Evolutionary conservation across 257 asterid genomes (phyloP).

Genomic region (Solanum paucissectum): DNA sequence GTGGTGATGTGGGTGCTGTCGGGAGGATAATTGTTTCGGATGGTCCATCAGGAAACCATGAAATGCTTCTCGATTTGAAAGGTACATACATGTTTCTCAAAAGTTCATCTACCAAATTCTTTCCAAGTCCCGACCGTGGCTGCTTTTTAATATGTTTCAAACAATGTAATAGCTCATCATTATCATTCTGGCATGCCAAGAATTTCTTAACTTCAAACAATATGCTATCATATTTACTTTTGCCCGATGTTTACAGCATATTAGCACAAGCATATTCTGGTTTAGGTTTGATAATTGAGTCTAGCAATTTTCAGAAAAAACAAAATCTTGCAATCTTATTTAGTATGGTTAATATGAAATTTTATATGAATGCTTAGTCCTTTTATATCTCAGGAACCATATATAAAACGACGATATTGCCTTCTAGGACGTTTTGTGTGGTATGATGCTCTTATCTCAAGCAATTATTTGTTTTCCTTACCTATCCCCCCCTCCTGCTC

Average conservation of each 20-base stretch:
- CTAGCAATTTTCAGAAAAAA: background rate
- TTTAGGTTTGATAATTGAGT: background rate
- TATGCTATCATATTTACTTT: background rate
- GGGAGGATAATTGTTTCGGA: conserved; percentile 71
- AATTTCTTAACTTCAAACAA: background rate
- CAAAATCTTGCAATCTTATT: background rate
- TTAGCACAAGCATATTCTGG: background rate
- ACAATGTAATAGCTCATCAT: background rate
- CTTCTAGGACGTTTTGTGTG: conserved; percentile 95
- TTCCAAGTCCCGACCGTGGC: background rate
- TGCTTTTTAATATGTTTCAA: background rate
- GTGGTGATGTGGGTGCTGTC: conserved; percentile 90
- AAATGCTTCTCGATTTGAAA: conserved; percentile 82
- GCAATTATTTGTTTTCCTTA: background rate
- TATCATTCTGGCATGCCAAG: background rate
- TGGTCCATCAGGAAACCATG: conserved; percentile 45
- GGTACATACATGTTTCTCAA: conserved; percentile 30
- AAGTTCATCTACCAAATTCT: background rate
- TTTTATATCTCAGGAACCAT: conserved; percentile 52
- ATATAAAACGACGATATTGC: conserved; percentile 67
- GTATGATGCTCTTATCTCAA: conserved; percentile 21
- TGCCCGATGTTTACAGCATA: background rate
- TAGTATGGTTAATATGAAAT: background rate
- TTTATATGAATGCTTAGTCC: background rate
- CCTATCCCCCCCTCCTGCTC: background rate